Conservation (phyloP, 805 yeast species). For the Candida adriatica region DNA sequence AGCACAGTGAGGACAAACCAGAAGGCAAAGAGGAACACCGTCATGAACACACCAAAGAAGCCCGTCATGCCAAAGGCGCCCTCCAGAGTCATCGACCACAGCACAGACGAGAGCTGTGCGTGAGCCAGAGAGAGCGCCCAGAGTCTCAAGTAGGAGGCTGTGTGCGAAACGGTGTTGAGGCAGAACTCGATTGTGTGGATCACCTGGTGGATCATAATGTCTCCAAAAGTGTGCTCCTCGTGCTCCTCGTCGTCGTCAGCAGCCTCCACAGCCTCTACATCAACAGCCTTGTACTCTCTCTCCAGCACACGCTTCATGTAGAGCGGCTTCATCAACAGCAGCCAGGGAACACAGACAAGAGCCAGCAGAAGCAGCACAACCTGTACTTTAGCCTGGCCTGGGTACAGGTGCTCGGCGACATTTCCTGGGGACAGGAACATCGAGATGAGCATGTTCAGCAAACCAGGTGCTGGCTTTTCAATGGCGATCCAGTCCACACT, state of each 20-base stretch:
- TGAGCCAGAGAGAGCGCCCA: constrained; percentile 98
- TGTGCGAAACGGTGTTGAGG: constrained; percentile 94
- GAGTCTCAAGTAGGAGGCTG: constrained; percentile 91
- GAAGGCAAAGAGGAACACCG: constrained; percentile 80
- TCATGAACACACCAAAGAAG: constrained; percentile 61
- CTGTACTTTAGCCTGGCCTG: constrained; percentile 76
- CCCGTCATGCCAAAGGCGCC: constrained; percentile 55
- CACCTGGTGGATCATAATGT: constrained; percentile 92
- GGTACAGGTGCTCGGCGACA: constrained; percentile 71
- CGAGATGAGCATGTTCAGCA: constrained; percentile 88
- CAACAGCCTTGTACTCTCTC: constrained; percentile 20
- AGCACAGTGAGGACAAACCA: constrained; percentile 92
- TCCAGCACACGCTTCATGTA: constrained; percentile 48
- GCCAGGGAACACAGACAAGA: constrained; percentile 86
- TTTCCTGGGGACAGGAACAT: constrained; percentile 94
- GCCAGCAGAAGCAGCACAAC: constrained; percentile 68
- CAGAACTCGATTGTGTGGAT: constrained; percentile 98
- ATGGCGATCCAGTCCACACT: constrained; percentile 80
- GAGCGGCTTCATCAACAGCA: constrained; percentile 72
- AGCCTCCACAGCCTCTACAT: constrained; percentile 1
- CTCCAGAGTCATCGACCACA: constrained; percentile 93
- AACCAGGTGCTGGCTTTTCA: constrained; percentile 80
- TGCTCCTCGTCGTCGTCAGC: constrained; percentile 11
- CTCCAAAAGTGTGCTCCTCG: constrained; percentile 73
- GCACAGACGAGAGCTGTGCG: constrained; percentile 89